Conservation (phyloP, 495 filamentous ascomycete genomes). For the Neurospora cerealis region DNA sequence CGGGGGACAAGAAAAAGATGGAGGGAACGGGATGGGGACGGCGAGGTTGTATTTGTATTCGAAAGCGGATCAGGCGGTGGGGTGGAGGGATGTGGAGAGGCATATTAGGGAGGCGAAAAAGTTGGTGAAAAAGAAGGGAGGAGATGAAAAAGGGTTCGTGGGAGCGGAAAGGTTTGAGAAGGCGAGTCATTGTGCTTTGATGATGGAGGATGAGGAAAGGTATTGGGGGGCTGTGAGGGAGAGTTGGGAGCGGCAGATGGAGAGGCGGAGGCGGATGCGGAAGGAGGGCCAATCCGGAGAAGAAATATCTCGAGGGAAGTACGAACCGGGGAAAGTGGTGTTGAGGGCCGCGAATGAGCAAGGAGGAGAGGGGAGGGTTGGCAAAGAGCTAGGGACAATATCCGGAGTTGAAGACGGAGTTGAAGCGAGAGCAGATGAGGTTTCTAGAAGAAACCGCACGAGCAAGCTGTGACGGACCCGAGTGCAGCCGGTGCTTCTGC, state of each 20-base stretch:
- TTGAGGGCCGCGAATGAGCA: neutral
- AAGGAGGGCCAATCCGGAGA: neutral
- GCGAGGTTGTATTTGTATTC: conserved; percentile 27
- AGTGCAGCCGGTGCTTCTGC: neutral
- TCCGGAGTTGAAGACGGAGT: neutral
- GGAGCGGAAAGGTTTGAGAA: neutral
- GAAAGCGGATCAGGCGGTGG: conserved; percentile 23
- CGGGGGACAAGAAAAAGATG: conserved; percentile 7
- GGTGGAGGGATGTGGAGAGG: conserved; percentile 22
- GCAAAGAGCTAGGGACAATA: neutral
- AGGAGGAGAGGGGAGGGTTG: neutral
- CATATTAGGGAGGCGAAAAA: conserved; percentile 3
- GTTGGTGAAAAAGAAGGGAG: conserved; percentile 1
- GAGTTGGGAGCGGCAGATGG: conserved; percentile 13
- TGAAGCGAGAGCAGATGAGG: neutral
- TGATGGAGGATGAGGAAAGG: conserved; percentile 7
- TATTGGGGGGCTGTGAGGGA: conserved; percentile 17
- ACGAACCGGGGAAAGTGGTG: neutral
- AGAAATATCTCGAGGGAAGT: neutral
- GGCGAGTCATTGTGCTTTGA: conserved; percentile 26
- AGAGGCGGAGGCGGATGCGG: neutral
- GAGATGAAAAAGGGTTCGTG: conserved; percentile 7
- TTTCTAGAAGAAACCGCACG: neutral
- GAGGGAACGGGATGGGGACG: neutral
- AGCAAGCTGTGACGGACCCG: neutral